A percentile compares a stretch with the other conserved stretches of the same genome.
Conservation (phyloP, 2,329 filamentous ascomycete genomes). For the Talaromyces sp. region DNA sequence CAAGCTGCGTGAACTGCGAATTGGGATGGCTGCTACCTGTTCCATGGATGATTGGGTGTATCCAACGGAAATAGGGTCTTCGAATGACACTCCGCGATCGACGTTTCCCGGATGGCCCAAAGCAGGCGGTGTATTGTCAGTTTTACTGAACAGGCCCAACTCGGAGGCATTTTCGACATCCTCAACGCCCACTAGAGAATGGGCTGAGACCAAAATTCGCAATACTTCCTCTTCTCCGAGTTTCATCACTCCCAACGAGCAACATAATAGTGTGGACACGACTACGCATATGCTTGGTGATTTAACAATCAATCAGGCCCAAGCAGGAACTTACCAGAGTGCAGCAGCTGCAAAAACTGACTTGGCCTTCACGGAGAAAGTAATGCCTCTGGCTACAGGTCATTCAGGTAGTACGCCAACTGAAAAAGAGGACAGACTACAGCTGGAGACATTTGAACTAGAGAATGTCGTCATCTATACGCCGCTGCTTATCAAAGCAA, state of each 20-base stretch:
- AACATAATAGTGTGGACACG: background rate
- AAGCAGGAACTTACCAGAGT: background rate
- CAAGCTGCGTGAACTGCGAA: slow-evolving; percentile 65
- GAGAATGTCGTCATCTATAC: slow-evolving; percentile 73
- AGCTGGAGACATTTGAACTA: slow-evolving; percentile 68
- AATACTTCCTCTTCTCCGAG: background rate
- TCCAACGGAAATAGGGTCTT: slow-evolving; percentile 21
- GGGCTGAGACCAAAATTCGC: background rate
- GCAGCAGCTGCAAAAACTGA: background rate
- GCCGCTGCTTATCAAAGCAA: slow-evolving; percentile 63
- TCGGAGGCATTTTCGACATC: background rate
- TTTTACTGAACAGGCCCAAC: slow-evolving; percentile 24
- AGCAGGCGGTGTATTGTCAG: slow-evolving; percentile 32
- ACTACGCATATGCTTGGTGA: slow-evolving; percentile 10
- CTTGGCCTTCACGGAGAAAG: background rate
- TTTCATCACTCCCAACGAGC: background rate
- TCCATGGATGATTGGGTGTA: slow-evolving; percentile 30
- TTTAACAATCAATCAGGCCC: slow-evolving; percentile 7
- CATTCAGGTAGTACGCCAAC: background rate
- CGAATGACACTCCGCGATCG: slow-evolving; percentile 15
- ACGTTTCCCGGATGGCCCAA: slow-evolving; percentile 30
- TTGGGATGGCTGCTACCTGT: slow-evolving; percentile 60
- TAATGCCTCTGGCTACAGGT: background rate
- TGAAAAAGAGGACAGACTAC: slow-evolving; percentile 47
- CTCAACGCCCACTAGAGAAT: background rate